Evolutionary conservation across 371 early-diverging fungal species (phyloP).

Genomic region (Apophysomyces sp.): DNA sequence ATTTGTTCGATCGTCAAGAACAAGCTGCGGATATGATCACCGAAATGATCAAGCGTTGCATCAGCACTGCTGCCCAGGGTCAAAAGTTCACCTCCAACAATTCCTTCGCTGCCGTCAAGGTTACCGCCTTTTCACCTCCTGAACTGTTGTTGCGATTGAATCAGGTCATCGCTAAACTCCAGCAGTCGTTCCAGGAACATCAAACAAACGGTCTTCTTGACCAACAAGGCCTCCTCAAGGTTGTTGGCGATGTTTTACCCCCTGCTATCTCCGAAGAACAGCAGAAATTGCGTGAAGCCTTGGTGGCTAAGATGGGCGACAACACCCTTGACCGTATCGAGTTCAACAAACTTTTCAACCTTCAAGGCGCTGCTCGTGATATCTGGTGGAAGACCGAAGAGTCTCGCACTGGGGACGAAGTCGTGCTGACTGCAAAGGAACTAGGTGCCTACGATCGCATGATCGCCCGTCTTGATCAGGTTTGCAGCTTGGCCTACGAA

Average conservation of each 20-base stretch:
- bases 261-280: slow-evolving; percentile 21
- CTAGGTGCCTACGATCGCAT: slow-evolving; percentile 73
- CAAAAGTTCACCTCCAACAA: not conserved
- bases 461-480: slow-evolving; percentile 60
- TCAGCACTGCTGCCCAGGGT: slow-evolving; percentile 57
- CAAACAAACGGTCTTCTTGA: slow-evolving; percentile 25
- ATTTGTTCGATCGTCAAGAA: slow-evolving; percentile 35
- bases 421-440: slow-evolving; percentile 46
- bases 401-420: not conserved
- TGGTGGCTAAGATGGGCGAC: slow-evolving; percentile 13
- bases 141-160: slow-evolving; percentile 75
- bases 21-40: slow-evolving; percentile 58
- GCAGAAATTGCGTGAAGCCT: slow-evolving; percentile 11
- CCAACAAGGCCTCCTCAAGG: slow-evolving; percentile 22
- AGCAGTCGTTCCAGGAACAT: slow-evolving; percentile 36
- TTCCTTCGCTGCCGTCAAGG: slow-evolving; percentile 83
- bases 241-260: slow-evolving; percentile 26
- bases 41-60: slow-evolving; percentile 52
- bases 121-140: slow-evolving; percentile 86
- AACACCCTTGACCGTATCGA: slow-evolving; percentile 27
- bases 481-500: slow-evolving; percentile 63
- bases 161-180: slow-evolving; percentile 40
- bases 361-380: slow-evolving; percentile 36
- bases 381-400: slow-evolving; percentile 30
- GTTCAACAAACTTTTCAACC: slow-evolving; percentile 33